These are phyloP conservation scores for Yamadazyma dendronema DNA, from an alignment of 1,139 yeast species.

Conservation along the genomic window DNA sequence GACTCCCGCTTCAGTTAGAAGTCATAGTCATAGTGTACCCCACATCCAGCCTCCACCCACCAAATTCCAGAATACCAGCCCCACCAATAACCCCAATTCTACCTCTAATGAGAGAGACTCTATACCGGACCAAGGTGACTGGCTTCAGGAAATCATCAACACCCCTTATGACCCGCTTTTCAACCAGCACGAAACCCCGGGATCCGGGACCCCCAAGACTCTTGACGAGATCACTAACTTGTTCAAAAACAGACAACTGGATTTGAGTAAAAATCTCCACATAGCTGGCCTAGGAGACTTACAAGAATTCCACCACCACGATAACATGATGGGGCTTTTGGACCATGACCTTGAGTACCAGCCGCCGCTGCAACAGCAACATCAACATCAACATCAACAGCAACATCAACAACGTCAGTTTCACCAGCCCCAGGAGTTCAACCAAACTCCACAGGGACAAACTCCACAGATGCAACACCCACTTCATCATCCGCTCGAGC, in stretches of 20 bases:
- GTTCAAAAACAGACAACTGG: constrained; percentile 61
- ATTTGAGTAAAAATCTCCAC: constrained; percentile 43
- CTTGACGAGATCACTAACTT: constrained; percentile 43
- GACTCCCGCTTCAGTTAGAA: constrained; percentile 1
- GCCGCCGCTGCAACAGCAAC: too few relatives aligned
- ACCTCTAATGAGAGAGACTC: constrained; percentile 8
- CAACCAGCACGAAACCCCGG: constrained; percentile 7
- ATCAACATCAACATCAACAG: background rate
- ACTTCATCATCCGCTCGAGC: background rate
- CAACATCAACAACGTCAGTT: background rate
- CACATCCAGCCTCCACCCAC: background rate
- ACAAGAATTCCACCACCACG: constrained; percentile 1
- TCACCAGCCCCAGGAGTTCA: background rate
- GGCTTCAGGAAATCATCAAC: constrained; percentile 67
- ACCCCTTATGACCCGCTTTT: constrained; percentile 50
- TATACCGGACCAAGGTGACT: constrained; percentile 40
- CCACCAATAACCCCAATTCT: background rate
- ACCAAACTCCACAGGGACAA: background rate
- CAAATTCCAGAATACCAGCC: background rate
- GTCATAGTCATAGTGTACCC: background rate
- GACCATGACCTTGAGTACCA: background rate
- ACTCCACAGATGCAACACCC: too few relatives aligned
- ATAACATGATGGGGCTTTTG: background rate
- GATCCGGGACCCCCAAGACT: constrained; percentile 37
- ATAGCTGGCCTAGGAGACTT: constrained; percentile 4